Percentiles rank a stretch among this genome's conserved stretches.
These are phyloP conservation scores for Penicillium parvum DNA, from an alignment of 495 filamentous ascomycete genomes.

Conservation along the genomic window DNA sequence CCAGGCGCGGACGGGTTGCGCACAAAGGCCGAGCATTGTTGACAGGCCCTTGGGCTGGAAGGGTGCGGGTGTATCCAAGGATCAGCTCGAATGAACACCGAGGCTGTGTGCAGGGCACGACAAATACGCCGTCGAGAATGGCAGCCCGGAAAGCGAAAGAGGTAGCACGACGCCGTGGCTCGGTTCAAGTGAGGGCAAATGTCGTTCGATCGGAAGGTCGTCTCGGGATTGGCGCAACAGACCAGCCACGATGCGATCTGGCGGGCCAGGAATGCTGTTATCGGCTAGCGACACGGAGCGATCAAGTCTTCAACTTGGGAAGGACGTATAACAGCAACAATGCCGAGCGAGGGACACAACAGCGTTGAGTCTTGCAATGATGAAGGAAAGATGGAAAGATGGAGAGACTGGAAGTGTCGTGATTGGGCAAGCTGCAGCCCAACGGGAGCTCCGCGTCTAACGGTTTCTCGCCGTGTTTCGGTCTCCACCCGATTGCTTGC, in stretches of 20 bases:
- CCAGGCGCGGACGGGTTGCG: background rate
- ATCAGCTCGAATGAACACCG: too few species aligned
- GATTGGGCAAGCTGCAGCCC: constrained; percentile 20
- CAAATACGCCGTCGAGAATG: too few species aligned
- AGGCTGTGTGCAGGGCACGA: too few species aligned
- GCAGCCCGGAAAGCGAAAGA: too few species aligned
- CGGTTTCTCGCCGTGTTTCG: constrained; percentile 13
- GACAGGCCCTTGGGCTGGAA: background rate
- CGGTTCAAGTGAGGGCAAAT: constrained; percentile 1
- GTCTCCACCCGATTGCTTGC: constrained; percentile 2
- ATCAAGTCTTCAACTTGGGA: too few species aligned
- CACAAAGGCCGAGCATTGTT: constrained; percentile 17
- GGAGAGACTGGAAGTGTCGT: constrained; percentile 21
- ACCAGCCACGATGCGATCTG: constrained; percentile 3
- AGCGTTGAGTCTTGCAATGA: constrained; percentile 1
- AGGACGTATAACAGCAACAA: too few species aligned
- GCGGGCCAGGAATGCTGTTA: constrained; percentile 6
- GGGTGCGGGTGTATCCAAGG: constrained; percentile 1
- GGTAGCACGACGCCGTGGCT: too few species aligned
- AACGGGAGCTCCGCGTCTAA: constrained; percentile 16
- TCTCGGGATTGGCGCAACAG: constrained; percentile 9
- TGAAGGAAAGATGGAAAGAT: constrained; percentile 11
- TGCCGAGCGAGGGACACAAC: background rate
- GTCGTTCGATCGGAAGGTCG: constrained; percentile 1
- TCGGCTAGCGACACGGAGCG: too few species aligned